Conservation (phyloP, 768 basidiomycete genomes). For the Agaricus blazei region DNA sequence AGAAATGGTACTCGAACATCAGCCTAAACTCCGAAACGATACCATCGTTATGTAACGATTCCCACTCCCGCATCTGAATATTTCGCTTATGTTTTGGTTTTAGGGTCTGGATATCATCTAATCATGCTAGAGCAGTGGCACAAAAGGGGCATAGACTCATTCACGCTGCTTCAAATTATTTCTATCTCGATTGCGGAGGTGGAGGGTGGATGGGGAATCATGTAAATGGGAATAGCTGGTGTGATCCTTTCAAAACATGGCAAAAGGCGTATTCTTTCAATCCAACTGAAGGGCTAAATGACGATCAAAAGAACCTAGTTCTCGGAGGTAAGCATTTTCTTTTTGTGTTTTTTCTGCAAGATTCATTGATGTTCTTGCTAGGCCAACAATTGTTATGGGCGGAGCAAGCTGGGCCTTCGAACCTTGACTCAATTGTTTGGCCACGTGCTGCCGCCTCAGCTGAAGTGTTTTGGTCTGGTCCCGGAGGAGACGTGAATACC, state of each 20-base stretch:
- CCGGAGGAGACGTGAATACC: conserved; percentile 34
- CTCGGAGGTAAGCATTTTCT: conserved; percentile 46
- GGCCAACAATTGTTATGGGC: conserved; percentile 70
- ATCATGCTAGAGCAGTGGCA: conserved; percentile 51
- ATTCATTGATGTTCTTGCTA: conserved; percentile 15
- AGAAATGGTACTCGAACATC: conserved; percentile 61
- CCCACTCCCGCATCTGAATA: background rate
- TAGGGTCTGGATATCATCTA: conserved; percentile 71
- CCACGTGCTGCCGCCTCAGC: conserved; percentile 70
- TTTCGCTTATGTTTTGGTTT: background rate
- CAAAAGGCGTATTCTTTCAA: conserved; percentile 72
- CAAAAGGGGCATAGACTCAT: conserved; percentile 56
- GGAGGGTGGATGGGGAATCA: conserved; percentile 64
- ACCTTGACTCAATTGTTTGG: conserved; percentile 66
- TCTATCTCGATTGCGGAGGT: conserved; percentile 77
- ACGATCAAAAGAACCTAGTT: conserved; percentile 48
- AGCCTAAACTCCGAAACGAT: conserved; percentile 37
- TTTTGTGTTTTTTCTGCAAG: conserved; percentile 13
- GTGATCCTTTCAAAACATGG: conserved; percentile 81
- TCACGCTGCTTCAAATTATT: conserved; percentile 69
- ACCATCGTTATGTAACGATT: conserved; percentile 47
- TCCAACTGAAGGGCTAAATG: conserved; percentile 53
- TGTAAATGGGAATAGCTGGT: conserved; percentile 57
- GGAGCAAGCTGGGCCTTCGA: conserved; percentile 63
- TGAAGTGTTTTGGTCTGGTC: conserved; percentile 72